These are phyloP conservation scores for Aspergillus pseudoterreus DNA, from an alignment of 2,329 filamentous ascomycete species.

Conservation along the genomic window DNA sequence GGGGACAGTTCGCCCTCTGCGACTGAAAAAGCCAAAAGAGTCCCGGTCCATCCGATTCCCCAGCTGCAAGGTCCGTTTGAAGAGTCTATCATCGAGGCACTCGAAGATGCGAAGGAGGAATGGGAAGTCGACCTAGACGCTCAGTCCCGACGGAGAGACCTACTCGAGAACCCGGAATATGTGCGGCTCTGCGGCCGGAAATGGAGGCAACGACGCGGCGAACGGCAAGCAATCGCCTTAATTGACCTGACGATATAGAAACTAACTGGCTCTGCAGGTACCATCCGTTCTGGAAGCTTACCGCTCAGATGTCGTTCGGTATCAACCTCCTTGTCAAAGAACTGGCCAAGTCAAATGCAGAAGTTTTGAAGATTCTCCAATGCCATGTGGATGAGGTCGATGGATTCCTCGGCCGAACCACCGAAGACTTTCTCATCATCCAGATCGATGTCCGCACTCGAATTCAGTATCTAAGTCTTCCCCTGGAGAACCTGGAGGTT, in stretches of 20 bases:
- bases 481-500: constrained; percentile 74
- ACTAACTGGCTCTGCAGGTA: constrained; percentile 47
- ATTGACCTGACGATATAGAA: neutral
- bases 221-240: constrained; percentile 37
- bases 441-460: constrained; percentile 75
- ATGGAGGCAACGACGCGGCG: constrained; percentile 73
- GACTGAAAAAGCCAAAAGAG: constrained; percentile 9
- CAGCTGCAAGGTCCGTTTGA: constrained; percentile 44
- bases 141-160: constrained; percentile 55
- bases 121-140: constrained; percentile 37
- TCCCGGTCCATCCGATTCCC: constrained; percentile 39
- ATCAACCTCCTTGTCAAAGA: constrained; percentile 81
- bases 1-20: constrained; percentile 1
- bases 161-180: constrained; percentile 65
- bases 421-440: constrained; percentile 79
- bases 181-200: constrained; percentile 67
- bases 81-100: constrained; percentile 42
- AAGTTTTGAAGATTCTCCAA: constrained; percentile 85
- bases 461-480: constrained; percentile 74
- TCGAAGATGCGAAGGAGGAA: constrained; percentile 18
- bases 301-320: constrained; percentile 90
- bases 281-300: constrained; percentile 84
- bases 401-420: constrained; percentile 78
- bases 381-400: constrained; percentile 92
- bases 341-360: constrained; percentile 81